These are phyloP conservation scores for Hysterium pulicare DNA, from an alignment of 2,329 filamentous ascomycete genomes.

Conservation along the genomic window DNA sequence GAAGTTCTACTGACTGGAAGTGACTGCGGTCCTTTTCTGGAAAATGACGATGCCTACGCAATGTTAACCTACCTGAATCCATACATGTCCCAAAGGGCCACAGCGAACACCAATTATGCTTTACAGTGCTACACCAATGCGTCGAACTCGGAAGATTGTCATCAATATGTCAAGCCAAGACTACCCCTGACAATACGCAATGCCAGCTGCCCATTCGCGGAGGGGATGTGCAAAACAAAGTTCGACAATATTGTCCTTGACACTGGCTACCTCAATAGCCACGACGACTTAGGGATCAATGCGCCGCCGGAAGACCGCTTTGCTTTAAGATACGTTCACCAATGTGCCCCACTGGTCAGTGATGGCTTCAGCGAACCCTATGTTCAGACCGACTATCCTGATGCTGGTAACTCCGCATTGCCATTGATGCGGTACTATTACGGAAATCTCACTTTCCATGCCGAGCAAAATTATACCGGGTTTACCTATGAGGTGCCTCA, in stretches of 20 bases:
- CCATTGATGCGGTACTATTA: constrained; percentile 7
- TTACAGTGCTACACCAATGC: constrained; percentile 3
- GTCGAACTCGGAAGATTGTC: constrained; percentile 12
- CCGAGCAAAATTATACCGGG: not conserved
- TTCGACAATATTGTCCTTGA: constrained; percentile 18
- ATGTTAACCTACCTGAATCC: not conserved
- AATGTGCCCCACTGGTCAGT: constrained; percentile 20
- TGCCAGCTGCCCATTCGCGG: constrained; percentile 12
- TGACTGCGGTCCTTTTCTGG: constrained; percentile 1
- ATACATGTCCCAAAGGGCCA: not conserved
- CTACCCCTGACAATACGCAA: constrained; percentile 7
- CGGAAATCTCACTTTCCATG: too few relatives aligned
- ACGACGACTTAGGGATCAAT: constrained; percentile 23
- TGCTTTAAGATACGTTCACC: constrained; percentile 15
- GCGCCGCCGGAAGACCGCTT: constrained; percentile 16
- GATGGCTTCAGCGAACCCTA: constrained; percentile 9
- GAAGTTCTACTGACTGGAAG: constrained; percentile 27
- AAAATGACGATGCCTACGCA: not conserved
- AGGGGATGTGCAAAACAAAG: constrained; percentile 13
- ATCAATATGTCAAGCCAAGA: constrained; percentile 13
- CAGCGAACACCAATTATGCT: not conserved
- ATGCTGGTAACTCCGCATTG: not conserved
- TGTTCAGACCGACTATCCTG: constrained; percentile 6
- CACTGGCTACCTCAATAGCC: constrained; percentile 20
- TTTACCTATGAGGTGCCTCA: not conserved